Evolutionary conservation across 2,329 filamentous ascomycete genomes (phyloP), one percentile per base, ranked within the genome.

Genomic region (Talaromyces albobiverticillius): DNA sequence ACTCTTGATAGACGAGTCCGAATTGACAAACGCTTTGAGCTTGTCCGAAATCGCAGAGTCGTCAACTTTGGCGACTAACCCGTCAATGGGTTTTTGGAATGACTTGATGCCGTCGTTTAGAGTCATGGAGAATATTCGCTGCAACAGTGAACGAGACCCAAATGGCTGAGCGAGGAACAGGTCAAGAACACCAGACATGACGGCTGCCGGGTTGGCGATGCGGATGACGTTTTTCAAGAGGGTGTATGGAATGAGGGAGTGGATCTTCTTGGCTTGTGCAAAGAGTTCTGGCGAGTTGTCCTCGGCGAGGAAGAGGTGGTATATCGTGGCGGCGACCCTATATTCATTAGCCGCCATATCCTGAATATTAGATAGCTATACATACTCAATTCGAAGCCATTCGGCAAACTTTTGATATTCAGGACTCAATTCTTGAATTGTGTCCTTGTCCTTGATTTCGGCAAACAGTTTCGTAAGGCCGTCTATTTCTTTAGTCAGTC

Each of bases 351-450:
- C 32, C 46, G 20, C 11, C 18, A 40, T 25, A 16, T 18, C 18
- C n/a, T 8, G n/a, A 16, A 5, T 13, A 43, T 16, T 48, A 26
- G 7, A 42, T n/a, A n/a, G 9, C 31, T 26, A 10, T 5, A 66
- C 74, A 50, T 67, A 79, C 75, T 99, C 94, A 65, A 99, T 99
- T 36, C 94, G 87, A 48, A 97, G 78, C 94, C 94, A 99, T 71
- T 99, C 94, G 16, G 93, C 93, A 68, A 99, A 97, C 70, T 97
- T 99, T 66, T 94, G 89, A 71, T 97, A 97, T 69, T 97, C 92
- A 10, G 95, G 87, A 66, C 90, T 95, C 51, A 99, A 81, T 62
- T 96, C 90, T 59, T 84, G 82, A 51, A 99, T 93, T 3, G 83
- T 90, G 56, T 89, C 81, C 76, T 97, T 97, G 53, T 91, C 86